Base-by-base conservation (phyloP, 148 eudicot genomes). In the Chenopodium suecicum region DNA sequence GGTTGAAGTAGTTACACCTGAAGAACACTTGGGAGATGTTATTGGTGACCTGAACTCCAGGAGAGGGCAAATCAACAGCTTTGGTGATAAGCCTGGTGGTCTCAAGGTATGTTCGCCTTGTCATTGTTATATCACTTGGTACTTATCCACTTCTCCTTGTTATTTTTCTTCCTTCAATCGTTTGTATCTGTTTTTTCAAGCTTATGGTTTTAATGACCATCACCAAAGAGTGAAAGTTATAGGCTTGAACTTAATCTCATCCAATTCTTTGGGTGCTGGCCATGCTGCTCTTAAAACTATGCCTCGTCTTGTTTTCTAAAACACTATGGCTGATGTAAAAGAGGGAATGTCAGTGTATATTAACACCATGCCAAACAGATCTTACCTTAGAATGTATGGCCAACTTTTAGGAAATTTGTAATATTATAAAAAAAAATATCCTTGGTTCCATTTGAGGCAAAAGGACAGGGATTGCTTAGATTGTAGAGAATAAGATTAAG, bases 41-140 rank as follows among this genome's bases (percentile, higher is more conserved):
- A 96, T 96, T 82, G 99, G 99, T 85, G 98, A 96, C 87, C 89
- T 96, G 62, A 96, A 94, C 88, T 94, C 98, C 37, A 90, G 99
- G 73, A 94, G 98, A 88, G 98, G 99, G 50, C 97, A 91, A 85
- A 95, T 95, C 82, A 95, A 92, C 86, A 91, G 87, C 86, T 95
- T 94, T 79, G 95, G 95, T 44, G 99, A 95, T 84, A 95, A 95
- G 82, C 99, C 98, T 65, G 98, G 98, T 83, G 91, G 97, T 62
- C 96, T 95, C 52, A 95, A 95, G 99, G 99, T 95, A 92, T 64
- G 76, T 23, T 44, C 9, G 5, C 75, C 20, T 25, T 73, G 20
- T 9, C 48, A 2, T 22, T 48, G 47, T 11, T 70, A 19, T 10
- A 46, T 56, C 62, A 56, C 22, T 14, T 3, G 7, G 12, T 41